Evolutionary conservation across 495 filamentous ascomycete species (phyloP), one percentile per base, ranked within the genome.

Genomic region (Annulohypoxylon bovei): DNA sequence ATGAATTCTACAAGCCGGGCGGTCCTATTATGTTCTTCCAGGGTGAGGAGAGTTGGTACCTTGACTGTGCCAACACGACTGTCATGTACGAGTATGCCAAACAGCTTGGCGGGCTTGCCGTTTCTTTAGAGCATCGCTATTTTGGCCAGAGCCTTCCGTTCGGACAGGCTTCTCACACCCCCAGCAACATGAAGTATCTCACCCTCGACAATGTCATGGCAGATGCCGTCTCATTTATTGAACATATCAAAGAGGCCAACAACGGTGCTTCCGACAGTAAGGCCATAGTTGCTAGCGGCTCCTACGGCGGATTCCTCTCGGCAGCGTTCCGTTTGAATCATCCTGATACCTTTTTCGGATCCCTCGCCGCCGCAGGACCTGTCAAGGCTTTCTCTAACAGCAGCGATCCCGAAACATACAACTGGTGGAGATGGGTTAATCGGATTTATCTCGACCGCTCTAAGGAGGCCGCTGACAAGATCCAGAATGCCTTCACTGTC

Each of bases 161-260:
- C 23, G 57, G 40, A 6, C 25, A 61, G 22, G 22, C 23, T 7
- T 54, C 33, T 16, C 65, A 52, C 18, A 44, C 32, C n/a, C 46
- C 46, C 14, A 62, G 23, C 25, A 62, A n/a, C 22, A 55, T 60
- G 54, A 55, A 46, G 16, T 60, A 40, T n/a, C 65, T 68, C 14
- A 68, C 65, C 12, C 35, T 68, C 0, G 65, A 68, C 16, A 68
- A 68, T 27, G 47, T 68, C 32, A 68, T 68, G 65, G 55, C 56
- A 6, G 56, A 68, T 32, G 65, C 65, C 9, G 65, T 62, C 12
- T 39, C 42, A 14, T 68, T 68, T 35, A 30, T 68, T 16, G 37
- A 62, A 9, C 18, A 53, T 25, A 30, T 68, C 42, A 53, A 62
- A 23, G 16, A 39, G 14, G 32, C 65, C 18, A 32, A 44, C 33